These are phyloP conservation scores for Boletellus deceptivus DNA, from an alignment of 1,284 basidiomycete species.

Conservation along the genomic window DNA sequence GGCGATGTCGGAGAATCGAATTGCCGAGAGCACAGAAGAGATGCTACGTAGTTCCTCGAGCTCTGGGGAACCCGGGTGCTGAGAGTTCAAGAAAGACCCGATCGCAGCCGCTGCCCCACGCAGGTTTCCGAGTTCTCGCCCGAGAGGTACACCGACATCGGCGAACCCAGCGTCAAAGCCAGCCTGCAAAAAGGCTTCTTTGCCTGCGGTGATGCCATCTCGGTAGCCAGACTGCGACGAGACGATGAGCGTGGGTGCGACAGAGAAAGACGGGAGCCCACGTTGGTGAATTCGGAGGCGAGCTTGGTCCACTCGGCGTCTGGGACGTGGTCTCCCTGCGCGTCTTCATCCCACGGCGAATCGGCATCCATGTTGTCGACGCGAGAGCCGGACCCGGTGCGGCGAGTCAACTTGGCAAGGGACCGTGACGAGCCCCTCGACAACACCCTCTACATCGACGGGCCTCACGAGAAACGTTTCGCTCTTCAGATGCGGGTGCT, in stretches of 20 bases:
- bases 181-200: slow-evolving; percentile 73
- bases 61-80: slow-evolving; percentile 12
- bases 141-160: slow-evolving; percentile 66
- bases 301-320: slow-evolving; percentile 66
- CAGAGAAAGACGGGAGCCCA: slow-evolving; percentile 28
- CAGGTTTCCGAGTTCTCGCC: slow-evolving; percentile 67
- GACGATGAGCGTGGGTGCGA: slow-evolving; percentile 2
- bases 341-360: slow-evolving; percentile 56
- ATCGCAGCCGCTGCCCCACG: slow-evolving; percentile 66
- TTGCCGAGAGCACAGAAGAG: slow-evolving; percentile 46
- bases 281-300: slow-evolving; percentile 65
- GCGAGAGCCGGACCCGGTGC: no score
- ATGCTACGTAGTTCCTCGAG: slow-evolving; percentile 52
- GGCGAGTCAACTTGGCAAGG: no score
- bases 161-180: slow-evolving; percentile 84
- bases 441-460: slow-evolving; percentile 54
- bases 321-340: slow-evolving; percentile 24
- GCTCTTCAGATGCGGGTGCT: slow-evolving; percentile 87
- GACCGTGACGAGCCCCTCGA: no score
- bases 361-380: slow-evolving; percentile 41
- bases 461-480: slow-evolving; percentile 79
- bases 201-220: slow-evolving; percentile 84
- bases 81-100: slow-evolving; percentile 46
- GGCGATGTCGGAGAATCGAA: slow-evolving; percentile 65
- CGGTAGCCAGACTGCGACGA: slow-evolving; percentile 73